Base-by-base conservation (phyloP, 2,329 filamentous ascomycete genomes). In the Fusarium pseudonygamai region DNA sequence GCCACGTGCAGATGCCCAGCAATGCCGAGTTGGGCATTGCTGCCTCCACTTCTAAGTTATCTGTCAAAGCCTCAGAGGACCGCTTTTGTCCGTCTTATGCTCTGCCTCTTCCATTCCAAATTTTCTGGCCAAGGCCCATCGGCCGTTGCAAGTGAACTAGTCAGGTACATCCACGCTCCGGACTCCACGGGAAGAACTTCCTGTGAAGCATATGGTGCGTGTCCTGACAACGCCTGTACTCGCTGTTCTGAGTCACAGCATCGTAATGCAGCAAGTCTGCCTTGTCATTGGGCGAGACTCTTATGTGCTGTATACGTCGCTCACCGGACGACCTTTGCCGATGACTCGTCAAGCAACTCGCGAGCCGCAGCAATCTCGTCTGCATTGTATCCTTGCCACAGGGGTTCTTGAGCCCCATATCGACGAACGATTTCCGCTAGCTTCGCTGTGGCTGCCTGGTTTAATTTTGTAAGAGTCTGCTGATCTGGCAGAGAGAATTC, bases 371-470 rank as follows among this genome's bases (percentile, higher is more conserved):
- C 88, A 57, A 97, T 83, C 79, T 97, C 93, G 7, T 88, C 87
- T 77, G 88, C 85, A 65, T 92, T 89, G 81, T 93, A 96, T 14
- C 93, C 93, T 77, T 89, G 86, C 92, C 93, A 95, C 24, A 89
- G 88, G 71, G 86, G 86, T 80, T 94, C 89, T 64, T 88, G 84
- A 56, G 87, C 85, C 40, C 86, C 83, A 79, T 88, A 86, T 69
- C 88, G 88, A 68, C 92, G 87, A 69, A 95, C 89, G 75, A 96
- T 95, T 79, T 96, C 93, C 2, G 89, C 88, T 20, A 97, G 86
- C 82, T 94, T 95, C 64, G 86, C 85, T 2, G 93, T 96, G 28
- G 94, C 93, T 65, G 89, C 81, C 79, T 93, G 88, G 74, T 94
- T 92, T 55, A 97, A 86, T 76, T 88, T 90, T 79, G 92, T 86